Evolutionary conservation across 192 early-diverging fungal genomes (phyloP).

Genomic region (Linnemannia elongata): DNA sequence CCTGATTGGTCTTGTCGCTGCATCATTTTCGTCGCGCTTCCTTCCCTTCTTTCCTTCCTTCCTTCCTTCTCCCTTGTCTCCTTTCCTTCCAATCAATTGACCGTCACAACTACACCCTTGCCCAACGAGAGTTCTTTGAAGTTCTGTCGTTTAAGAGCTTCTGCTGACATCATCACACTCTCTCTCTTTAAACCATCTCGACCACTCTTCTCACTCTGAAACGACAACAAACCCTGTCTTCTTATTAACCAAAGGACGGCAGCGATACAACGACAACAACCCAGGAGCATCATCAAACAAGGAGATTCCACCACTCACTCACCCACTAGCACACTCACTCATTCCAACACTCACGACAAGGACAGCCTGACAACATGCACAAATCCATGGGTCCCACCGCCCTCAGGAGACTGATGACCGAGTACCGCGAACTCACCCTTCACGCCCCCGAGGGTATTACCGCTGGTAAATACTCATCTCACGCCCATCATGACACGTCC

Average conservation of each 20-base stretch:
- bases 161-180: not conserved
- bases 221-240: not conserved
- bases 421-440: conserved; percentile 92
- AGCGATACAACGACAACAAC: not conserved
- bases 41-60: not conserved
- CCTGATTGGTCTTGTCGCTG: not conserved
- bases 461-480: conserved; percentile 69
- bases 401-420: conserved; percentile 91
- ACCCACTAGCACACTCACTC: not conserved
- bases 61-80: too few relatives aligned
- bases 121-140: too few relatives aligned
- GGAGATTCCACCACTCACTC: not conserved
- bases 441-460: conserved; percentile 95
- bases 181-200: not conserved
- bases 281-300: conserved; percentile 5
- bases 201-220: not conserved
- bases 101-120: not conserved
- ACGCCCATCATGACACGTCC: not conserved
- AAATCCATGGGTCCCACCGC: conserved; percentile 77
- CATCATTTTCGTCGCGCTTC: not conserved
- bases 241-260: not conserved
- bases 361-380: conserved; percentile 21
- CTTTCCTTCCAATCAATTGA: not conserved
- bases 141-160: too few relatives aligned
- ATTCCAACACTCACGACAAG: not conserved